phyloP scores from a whole-genome alignment of 805 yeast species.

The Blastobotrys attinorum region DNA sequence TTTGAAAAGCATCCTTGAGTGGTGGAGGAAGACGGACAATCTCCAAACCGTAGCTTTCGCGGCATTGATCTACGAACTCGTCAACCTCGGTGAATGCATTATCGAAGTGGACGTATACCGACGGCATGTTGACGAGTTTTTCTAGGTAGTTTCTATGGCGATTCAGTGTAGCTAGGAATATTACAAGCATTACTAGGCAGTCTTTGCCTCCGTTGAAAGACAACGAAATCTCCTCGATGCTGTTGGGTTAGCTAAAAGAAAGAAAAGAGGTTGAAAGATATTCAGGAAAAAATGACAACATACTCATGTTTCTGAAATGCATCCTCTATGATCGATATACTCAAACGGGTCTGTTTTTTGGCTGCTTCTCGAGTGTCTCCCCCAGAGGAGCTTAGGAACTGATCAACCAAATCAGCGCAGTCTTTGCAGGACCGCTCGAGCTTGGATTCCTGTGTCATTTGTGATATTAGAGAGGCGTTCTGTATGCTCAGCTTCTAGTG shows the following conservation, averaged over 20 bases:
- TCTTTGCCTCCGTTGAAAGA: constrained; percentile 97
- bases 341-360: constrained; percentile 19
- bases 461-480: too few species aligned
- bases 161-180: constrained; percentile 52
- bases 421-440: background rate
- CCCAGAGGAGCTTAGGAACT: constrained; percentile 8
- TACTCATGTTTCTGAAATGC: constrained; percentile 21
- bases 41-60: constrained; percentile 45
- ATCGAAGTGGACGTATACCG: constrained; percentile 72
- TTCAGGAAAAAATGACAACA: constrained; percentile 17
- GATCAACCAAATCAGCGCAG: constrained; percentile 11
- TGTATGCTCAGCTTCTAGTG: too few species aligned
- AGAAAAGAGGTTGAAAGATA: background rate
- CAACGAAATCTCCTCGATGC: constrained; percentile 40
- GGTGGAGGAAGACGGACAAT: constrained; percentile 33
- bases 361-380: constrained; percentile 11
- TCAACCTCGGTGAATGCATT: constrained; percentile 65
- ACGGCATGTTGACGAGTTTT: constrained; percentile 32
- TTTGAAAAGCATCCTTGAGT: constrained; percentile 62
- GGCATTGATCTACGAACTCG: constrained; percentile 52
- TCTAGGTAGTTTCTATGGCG: constrained; percentile 11
- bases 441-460: background rate
- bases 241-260: constrained; percentile 5
- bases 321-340: constrained; percentile 22
- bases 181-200: constrained; percentile 77